Evolutionary conservation across 306 rosid genomes (phyloP).

Genomic region (Cucurbita maxima): DNA sequence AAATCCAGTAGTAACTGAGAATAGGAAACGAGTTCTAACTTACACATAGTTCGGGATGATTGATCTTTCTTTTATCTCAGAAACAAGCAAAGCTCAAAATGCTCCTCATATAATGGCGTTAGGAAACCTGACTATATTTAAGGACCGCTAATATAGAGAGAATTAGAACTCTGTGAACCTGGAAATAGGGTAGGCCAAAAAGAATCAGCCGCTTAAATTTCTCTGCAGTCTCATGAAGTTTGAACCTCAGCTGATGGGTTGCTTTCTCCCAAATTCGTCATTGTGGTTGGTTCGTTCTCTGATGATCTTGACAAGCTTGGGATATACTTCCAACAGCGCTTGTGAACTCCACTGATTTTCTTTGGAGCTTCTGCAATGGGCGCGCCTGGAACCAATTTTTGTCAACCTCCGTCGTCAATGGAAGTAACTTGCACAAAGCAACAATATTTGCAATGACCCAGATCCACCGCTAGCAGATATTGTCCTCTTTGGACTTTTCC

Average conservation of each 20-base stretch:
- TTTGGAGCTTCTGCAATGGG: conserved; percentile 55
- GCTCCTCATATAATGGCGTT: not conserved
- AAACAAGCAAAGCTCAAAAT: not conserved
- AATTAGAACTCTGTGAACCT: not conserved
- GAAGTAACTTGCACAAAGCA: not conserved
- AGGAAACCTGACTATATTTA: not conserved
- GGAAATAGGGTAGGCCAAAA: not conserved
- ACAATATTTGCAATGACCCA: not conserved
- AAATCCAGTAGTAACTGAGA: not conserved
- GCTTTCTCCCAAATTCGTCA: conserved; percentile 26
- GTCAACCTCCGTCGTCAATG: not conserved
- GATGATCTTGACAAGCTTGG: conserved; percentile 22
- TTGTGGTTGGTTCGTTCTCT: conserved; percentile 13
- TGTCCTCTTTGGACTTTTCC: not conserved
- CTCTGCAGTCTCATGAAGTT: conserved; percentile 14
- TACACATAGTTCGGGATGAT: not conserved
- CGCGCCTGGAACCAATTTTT: conserved; percentile 44
- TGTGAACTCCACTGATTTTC: conserved; percentile 93
- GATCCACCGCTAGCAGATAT: not conserved
- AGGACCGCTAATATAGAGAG: not conserved
- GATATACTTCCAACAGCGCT: conserved; percentile 92
- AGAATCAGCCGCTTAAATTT: not conserved
- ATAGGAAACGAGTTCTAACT: not conserved
- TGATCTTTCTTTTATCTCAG: not conserved
- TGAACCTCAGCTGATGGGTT: conserved; percentile 34